A percentile compares a stretch with the other conserved stretches of the same genome.
phyloP scores from a whole-genome alignment of 2,329 filamentous ascomycete genomes.

The Trematosphaeria pertusa region DNA sequence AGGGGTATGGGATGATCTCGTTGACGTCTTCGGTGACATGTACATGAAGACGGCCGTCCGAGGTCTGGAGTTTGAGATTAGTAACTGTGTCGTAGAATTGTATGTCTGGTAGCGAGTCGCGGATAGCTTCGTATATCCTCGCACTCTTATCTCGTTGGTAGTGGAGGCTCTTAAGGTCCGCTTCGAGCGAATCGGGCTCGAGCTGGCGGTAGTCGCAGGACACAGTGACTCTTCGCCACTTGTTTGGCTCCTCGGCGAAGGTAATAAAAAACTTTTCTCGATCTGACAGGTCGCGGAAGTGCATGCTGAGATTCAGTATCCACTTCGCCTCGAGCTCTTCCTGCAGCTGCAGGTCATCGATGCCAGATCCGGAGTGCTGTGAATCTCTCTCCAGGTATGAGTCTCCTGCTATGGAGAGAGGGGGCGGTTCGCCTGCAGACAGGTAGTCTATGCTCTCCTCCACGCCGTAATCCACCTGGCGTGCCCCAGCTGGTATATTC shows the following conservation, averaged over 20 bases:
- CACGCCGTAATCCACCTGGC: constrained; percentile 42
- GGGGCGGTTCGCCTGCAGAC: constrained; percentile 28
- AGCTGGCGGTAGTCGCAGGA: constrained; percentile 91
- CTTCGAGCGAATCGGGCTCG: constrained; percentile 81
- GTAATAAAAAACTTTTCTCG: constrained; percentile 99
- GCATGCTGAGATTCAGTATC: constrained; percentile 98
- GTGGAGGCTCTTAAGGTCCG: constrained; percentile 76
- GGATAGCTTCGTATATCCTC: constrained; percentile 92
- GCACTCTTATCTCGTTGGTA: constrained; percentile 92
- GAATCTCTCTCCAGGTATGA: constrained; percentile 40
- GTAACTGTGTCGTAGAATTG: constrained; percentile 97
- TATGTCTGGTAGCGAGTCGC: constrained; percentile 89
- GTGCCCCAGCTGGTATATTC: constrained; percentile 43
- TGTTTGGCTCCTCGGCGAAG: constrained; percentile 78
- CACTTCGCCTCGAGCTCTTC: constrained; percentile 86
- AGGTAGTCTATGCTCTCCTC: constrained; percentile 34
- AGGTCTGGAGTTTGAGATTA: constrained; percentile 91
- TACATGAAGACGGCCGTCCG: constrained; percentile 85
- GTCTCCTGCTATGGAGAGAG: constrained; percentile 35
- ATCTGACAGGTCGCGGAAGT: constrained; percentile 90
- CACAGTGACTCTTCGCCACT: constrained; percentile 88
- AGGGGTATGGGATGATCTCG: constrained; percentile 90
- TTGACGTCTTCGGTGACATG: constrained; percentile 98
- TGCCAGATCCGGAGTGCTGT: constrained; percentile 40
- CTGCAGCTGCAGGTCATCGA: constrained; percentile 70